These are phyloP conservation scores for Penicillium chermesinum DNA, from an alignment of 495 filamentous ascomycete genomes.

Conservation along the genomic window DNA sequence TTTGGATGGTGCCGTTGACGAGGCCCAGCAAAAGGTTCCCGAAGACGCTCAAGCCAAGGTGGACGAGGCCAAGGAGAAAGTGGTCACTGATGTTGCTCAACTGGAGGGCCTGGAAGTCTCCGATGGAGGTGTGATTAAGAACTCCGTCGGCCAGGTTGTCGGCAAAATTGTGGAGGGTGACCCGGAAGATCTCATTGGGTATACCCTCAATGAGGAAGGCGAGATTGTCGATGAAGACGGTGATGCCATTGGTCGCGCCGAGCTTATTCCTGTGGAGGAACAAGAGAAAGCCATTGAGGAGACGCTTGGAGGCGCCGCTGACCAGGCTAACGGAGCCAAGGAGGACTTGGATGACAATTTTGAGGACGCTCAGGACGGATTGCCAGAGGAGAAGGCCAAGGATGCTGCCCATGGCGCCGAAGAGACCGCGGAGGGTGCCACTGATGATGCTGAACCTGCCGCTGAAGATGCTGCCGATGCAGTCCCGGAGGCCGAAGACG, in stretches of 20 bases:
- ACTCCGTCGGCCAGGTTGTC: conserved; percentile 50
- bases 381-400: conserved; percentile 18
- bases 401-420: conserved; percentile 15
- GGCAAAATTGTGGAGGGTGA: conserved; percentile 58
- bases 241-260: conserved; percentile 54
- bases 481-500: conserved; percentile 27
- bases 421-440: conserved; percentile 23
- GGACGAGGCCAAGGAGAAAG: conserved; percentile 8
- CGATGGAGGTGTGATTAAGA: conserved; percentile 52
- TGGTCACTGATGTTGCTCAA: conserved; percentile 30
- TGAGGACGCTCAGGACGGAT: conserved; percentile 27
- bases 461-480: conserved; percentile 21
- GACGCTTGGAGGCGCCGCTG: conserved; percentile 9
- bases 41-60: conserved; percentile 18
- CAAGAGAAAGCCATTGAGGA: conserved; percentile 28
- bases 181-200: conserved; percentile 55
- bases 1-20: conserved; percentile 29
- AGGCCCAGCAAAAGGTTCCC: conserved; percentile 17
- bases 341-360: conserved; percentile 33
- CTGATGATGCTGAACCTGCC: conserved; percentile 9
- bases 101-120: conserved; percentile 54
- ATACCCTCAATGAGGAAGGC: conserved; percentile 54
- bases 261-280: conserved; percentile 43
- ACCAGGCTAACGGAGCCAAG: conserved; percentile 9
- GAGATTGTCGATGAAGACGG: conserved; percentile 63